Conservation (phyloP, 306 rosid genomes). For the Dalbergia oliveri region DNA sequence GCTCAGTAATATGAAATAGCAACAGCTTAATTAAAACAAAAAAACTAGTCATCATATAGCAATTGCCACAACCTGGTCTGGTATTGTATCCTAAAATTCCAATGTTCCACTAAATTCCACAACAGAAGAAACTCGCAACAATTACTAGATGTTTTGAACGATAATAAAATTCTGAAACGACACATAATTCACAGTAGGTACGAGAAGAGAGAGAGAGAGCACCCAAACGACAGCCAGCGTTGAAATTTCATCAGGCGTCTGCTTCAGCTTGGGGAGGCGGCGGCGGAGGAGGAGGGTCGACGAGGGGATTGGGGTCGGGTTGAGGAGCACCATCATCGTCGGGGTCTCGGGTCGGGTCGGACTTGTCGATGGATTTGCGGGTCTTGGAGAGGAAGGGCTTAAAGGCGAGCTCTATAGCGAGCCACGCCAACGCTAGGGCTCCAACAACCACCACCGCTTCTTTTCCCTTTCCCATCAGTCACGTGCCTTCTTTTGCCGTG, state of each 20-base stretch:
- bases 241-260: not conserved
- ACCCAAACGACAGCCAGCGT: not conserved
- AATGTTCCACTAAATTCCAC: not conserved
- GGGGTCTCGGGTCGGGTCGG: conserved; percentile 82
- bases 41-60: not conserved
- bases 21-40: not conserved
- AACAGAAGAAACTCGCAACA: not conserved
- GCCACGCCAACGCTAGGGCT: conserved; percentile 83
- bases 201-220: not conserved
- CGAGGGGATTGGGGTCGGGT: not conserved
- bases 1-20: not conserved
- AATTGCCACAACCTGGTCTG: not conserved
- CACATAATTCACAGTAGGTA: not conserved
- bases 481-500: not conserved
- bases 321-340: conserved; percentile 65
- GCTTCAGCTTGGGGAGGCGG: not conserved
- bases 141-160: no score
- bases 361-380: conserved; percentile 68
- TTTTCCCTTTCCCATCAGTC: conserved; percentile 67
- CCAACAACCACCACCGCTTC: conserved; percentile 76
- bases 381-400: conserved; percentile 74
- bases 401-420: conserved; percentile 79
- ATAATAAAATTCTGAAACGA: not conserved
- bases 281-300: not conserved
- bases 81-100: not conserved